Evolutionary conservation across 768 basidiomycete genomes (phyloP), one percentile per base, ranked within the genome.

Genomic region (Cyclocybe aegerita): DNA sequence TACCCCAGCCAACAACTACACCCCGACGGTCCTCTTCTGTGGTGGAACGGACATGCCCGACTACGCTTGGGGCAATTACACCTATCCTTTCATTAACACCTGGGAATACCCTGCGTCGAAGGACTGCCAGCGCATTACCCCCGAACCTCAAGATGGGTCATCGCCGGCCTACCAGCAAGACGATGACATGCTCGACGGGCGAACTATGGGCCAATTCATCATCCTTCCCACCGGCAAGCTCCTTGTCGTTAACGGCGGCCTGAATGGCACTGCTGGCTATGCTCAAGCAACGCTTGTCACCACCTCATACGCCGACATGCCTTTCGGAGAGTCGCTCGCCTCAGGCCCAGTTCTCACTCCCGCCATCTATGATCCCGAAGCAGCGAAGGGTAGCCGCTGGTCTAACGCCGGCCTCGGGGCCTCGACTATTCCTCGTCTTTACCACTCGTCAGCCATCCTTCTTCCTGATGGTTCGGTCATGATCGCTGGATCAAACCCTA

Each of bases 121-220:
- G 11, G 86, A 89, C 60, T 92, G 89, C 65, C 90, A 90, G 52
- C 78, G 87, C 29, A 85, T 98, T 61, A 92, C 88, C 0, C 93
- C 96, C 1, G 93, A 96, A 63, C 90, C 90, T 34, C 60, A 62
- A 1, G 85, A 86, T 49, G 86, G 86, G 2, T 82, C 85, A 1
- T 33, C 74, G 0, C 75, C 83, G 0, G 68, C 59, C 0, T 92
- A 90, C 63, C 69, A 74, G 10, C 75, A 88, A 57, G 92, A 93
- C 53, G 93, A 95, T 53, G 68, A 81, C 54, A 83, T 94, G 77
- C 72, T 82, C 7, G 76, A 84, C 50, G 80, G 82, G 0, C 80
- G 93, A 16, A 90, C 88, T 23, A 98, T 98, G 94, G 92, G 94
- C n/a, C 90, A 93, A 64, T 93, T 96, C 65, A 83, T 95, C 68